phyloP scores from a whole-genome alignment of 1,284 basidiomycete species.

The Trametes versicolor region DNA sequence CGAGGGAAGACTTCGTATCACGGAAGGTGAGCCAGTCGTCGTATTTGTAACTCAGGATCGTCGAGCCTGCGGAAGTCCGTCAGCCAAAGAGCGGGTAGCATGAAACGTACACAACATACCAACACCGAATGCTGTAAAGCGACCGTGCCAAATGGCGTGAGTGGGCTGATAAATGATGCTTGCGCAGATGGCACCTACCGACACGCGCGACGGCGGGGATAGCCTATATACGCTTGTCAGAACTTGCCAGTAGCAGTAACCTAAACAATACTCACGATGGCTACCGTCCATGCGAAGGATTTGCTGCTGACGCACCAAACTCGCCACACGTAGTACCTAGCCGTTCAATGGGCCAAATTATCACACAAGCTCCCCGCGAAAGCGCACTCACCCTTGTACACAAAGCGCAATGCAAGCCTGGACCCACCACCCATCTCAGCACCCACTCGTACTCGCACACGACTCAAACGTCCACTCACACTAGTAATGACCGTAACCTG shows the following conservation, averaged over 20 bases:
- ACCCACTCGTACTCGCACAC: not conserved
- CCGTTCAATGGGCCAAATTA: not conserved
- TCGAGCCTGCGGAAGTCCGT: conserved; percentile 5
- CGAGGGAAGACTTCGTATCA: conserved; percentile 10
- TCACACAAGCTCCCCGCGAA: too few relatives aligned
- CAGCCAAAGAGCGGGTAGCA: not conserved
- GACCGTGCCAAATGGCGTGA: not conserved
- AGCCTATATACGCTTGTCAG: not conserved
- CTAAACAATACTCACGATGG: not conserved
- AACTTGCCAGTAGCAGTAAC: not conserved
- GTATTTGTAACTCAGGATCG: conserved; percentile 11
- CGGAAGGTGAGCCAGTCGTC: conserved; percentile 20
- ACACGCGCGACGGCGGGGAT: conserved; percentile 8
- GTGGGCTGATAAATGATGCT: not conserved
- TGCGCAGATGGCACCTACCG: not conserved
- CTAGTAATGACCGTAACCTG: conserved; percentile 16
- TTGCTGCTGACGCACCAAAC: conserved; percentile 21
- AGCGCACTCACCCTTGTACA: conserved; percentile 14
- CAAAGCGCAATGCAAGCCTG: conserved; percentile 19
- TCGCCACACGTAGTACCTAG: conserved; percentile 18
- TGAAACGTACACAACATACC: not conserved
- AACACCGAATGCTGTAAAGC: conserved; percentile 4
- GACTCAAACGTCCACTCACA: conserved; percentile 3
- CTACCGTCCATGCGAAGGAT: conserved; percentile 4
- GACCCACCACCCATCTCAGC: not conserved